Conservation (phyloP, 2,329 filamentous ascomycete species). For the Neofusicoccum umdonicola region DNA sequence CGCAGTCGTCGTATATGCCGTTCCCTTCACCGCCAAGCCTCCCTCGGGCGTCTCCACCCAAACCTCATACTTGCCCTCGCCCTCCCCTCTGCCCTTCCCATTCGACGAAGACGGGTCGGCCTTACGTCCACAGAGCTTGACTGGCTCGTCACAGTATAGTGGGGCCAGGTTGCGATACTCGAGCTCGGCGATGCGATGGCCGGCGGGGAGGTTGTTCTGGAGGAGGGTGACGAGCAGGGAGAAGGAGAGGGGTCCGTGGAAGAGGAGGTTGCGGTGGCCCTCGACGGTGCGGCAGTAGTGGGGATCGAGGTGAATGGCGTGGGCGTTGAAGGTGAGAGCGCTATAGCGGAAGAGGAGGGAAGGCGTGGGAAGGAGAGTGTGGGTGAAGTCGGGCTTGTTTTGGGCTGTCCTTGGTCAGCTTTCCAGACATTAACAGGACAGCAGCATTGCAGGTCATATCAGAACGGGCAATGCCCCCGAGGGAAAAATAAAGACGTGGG, state of each 20-base stretch:
- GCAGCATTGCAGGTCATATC: neutral
- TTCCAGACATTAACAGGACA: neutral
- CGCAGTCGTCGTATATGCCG: slow-evolving; percentile 18
- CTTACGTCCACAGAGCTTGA: slow-evolving; percentile 66
- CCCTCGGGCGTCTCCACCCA: slow-evolving; percentile 43
- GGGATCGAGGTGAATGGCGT: slow-evolving; percentile 82
- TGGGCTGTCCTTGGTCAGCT: slow-evolving; percentile 40
- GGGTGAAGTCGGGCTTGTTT: slow-evolving; percentile 52
- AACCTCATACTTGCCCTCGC: slow-evolving; percentile 33
- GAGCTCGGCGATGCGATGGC: slow-evolving; percentile 53
- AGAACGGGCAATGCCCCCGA: neutral
- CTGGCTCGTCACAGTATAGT: slow-evolving; percentile 69
- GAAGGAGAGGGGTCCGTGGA: slow-evolving; percentile 82
- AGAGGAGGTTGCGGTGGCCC: slow-evolving; percentile 70
- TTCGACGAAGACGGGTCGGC: slow-evolving; percentile 21
- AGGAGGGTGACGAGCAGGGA: slow-evolving; percentile 73
- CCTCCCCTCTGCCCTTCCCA: slow-evolving; percentile 27
- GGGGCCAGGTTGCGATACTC: slow-evolving; percentile 81
- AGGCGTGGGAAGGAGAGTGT: slow-evolving; percentile 64
- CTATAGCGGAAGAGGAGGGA: slow-evolving; percentile 78
- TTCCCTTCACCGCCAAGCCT: slow-evolving; percentile 46
- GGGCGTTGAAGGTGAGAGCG: slow-evolving; percentile 80
- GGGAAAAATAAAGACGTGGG: neutral
- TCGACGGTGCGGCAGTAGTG: slow-evolving; percentile 68
- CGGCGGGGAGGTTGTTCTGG: slow-evolving; percentile 25